These are phyloP conservation scores for Hawksworthiomyces lignivorus DNA, from an alignment of 2,329 filamentous ascomycete genomes.

Conservation along the genomic window DNA sequence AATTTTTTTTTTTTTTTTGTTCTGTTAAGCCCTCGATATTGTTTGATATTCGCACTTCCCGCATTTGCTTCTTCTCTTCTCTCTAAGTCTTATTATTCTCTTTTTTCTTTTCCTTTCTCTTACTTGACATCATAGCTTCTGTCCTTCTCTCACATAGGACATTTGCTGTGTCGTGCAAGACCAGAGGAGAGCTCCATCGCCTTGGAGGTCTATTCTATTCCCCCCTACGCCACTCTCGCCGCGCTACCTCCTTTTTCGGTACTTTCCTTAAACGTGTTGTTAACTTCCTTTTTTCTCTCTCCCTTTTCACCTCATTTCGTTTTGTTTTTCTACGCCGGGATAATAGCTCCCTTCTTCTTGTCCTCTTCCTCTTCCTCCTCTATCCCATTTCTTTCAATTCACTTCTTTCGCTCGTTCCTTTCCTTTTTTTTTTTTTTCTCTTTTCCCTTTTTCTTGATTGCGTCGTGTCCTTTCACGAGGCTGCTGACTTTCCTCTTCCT, in stretches of 20 bases:
- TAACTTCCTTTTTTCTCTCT: slow-evolving; percentile 6
- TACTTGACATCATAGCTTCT: neutral
- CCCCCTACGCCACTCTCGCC: slow-evolving; percentile 9
- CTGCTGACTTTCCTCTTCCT: neutral
- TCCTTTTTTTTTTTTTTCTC: slow-evolving; percentile 1
- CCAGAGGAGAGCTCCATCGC: no score
- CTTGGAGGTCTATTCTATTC: no score
- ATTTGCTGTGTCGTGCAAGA: no score
- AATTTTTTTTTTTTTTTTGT: neutral
- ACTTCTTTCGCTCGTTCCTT: slow-evolving; percentile 1
- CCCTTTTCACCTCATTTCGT: neutral
- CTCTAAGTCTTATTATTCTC: neutral
- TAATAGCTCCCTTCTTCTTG: neutral
- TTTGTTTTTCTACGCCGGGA: no score
- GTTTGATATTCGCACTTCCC: no score
- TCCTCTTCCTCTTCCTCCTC: neutral
- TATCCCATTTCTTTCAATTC: slow-evolving; percentile 1
- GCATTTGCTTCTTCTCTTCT: neutral
- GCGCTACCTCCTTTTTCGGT: slow-evolving; percentile 11
- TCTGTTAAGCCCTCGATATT: no score
- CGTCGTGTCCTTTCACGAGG: no score
- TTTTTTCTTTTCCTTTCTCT: neutral
- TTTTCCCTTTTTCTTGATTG: slow-evolving; percentile 1
- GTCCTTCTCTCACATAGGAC: neutral
- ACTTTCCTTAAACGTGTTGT: slow-evolving; percentile 11